A percentile compares a stretch with the other conserved stretches of the same genome.
Conservation (phyloP, 208 protist genomes). For the Crithidia sp. region DNA sequence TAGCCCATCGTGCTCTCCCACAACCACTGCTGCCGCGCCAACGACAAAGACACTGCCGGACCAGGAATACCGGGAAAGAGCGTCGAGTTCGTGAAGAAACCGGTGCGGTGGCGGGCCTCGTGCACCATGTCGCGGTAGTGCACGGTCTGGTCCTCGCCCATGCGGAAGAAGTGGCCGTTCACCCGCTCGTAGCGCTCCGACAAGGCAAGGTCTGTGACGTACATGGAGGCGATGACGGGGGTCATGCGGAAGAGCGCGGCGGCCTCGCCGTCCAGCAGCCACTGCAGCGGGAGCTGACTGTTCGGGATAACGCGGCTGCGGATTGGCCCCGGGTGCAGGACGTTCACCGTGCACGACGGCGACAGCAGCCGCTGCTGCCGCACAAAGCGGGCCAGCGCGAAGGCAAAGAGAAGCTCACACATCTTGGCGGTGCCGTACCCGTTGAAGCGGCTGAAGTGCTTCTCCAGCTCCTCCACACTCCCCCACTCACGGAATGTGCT, state of each 20-base stretch:
- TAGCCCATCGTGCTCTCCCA: slow-evolving; percentile 56
- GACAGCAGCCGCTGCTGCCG: slow-evolving; percentile 42
- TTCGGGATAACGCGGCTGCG: slow-evolving; percentile 47
- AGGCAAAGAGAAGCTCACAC: slow-evolving; percentile 72
- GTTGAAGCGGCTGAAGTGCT: slow-evolving; percentile 41
- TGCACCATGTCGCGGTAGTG: slow-evolving; percentile 35
- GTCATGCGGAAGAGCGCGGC: slow-evolving; percentile 56
- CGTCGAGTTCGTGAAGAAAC: slow-evolving; percentile 60
- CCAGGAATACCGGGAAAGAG: slow-evolving; percentile 57
- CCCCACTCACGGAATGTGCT: slow-evolving; percentile 43
- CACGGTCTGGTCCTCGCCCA: slow-evolving; percentile 70
- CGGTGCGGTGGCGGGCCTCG: slow-evolving; percentile 24
- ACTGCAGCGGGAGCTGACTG: slow-evolving; percentile 44
- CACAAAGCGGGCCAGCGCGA: slow-evolving; percentile 60
- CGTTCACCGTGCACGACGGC: slow-evolving; percentile 51
- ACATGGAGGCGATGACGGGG: slow-evolving; percentile 58
- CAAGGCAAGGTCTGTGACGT: slow-evolving; percentile 64
- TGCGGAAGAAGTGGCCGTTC: slow-evolving; percentile 79
- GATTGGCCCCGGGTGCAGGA: slow-evolving; percentile 60
- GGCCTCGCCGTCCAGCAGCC: slow-evolving; percentile 45
- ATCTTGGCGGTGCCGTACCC: slow-evolving; percentile 66
- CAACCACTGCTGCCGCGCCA: slow-evolving; percentile 42
- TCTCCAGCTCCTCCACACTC: slow-evolving; percentile 21
- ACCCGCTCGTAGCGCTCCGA: slow-evolving; percentile 53
- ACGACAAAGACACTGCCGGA: slow-evolving; percentile 53